Percentiles rank a stretch among this genome's conserved stretches.
These are phyloP conservation scores for Prunus mume DNA, from an alignment of 306 rosid species.

Conservation along the genomic window DNA sequence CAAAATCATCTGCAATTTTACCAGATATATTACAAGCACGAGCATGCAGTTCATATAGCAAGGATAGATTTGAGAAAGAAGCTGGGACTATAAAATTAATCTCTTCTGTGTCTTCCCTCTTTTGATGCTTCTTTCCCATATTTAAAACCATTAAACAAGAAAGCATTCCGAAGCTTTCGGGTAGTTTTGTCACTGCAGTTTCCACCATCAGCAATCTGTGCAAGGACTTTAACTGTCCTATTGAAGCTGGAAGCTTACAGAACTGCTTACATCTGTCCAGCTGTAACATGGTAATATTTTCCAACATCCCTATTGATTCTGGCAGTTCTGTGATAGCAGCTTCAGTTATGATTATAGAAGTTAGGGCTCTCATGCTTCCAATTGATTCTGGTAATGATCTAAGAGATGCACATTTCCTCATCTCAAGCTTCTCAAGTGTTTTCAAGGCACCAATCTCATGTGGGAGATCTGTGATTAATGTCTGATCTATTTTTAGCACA, in stretches of 20 bases:
- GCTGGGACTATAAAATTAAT: slow-evolving; percentile 28
- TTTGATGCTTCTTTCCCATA: slow-evolving; percentile 37
- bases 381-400: slow-evolving; percentile 53
- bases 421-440: slow-evolving; percentile 44
- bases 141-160: slow-evolving; percentile 44
- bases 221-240: slow-evolving; percentile 51
- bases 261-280: slow-evolving; percentile 42
- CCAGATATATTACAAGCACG: slow-evolving; percentile 49
- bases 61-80: slow-evolving; percentile 48
- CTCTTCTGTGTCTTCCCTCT: not conserved
- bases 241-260: slow-evolving; percentile 51
- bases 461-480: slow-evolving; percentile 48
- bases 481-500: slow-evolving; percentile 46
- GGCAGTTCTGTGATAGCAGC: slow-evolving; percentile 50
- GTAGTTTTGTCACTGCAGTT: slow-evolving; percentile 48
- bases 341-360: slow-evolving; percentile 28
- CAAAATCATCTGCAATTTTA: slow-evolving; percentile 54
- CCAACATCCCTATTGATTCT: slow-evolving; percentile 41
- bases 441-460: slow-evolving; percentile 51
- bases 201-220: slow-evolving; percentile 42
- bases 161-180: slow-evolving; percentile 60
- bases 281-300: slow-evolving; percentile 41
- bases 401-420: slow-evolving; percentile 45
- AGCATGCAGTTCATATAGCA: slow-evolving; percentile 42
- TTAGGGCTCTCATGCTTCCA: slow-evolving; percentile 42